A percentile compares a stretch with the other conserved stretches of the same genome.
Conservation (phyloP, 805 yeast species). For the Wickerhamiella azymoides region DNA sequence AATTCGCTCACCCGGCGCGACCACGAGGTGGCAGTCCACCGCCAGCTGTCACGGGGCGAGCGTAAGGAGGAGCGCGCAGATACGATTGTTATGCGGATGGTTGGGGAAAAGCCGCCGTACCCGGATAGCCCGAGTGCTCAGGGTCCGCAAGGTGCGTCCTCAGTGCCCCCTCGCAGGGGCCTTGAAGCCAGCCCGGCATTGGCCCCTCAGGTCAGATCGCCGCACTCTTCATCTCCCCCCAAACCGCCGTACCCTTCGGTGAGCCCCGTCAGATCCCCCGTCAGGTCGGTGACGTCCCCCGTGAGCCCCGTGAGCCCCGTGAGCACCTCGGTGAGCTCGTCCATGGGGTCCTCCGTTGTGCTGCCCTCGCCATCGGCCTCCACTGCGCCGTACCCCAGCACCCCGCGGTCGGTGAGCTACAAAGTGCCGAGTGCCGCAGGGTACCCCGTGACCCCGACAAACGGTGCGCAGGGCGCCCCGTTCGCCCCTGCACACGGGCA, state of each 20-base stretch:
- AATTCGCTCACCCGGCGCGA: slow-evolving; percentile 6
- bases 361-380: not conserved
- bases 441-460: not conserved
- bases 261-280: no score
- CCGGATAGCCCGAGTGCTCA: not conserved
- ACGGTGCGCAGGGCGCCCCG: no score
- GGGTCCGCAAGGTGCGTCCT: no score
- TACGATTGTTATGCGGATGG: not conserved
- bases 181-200: no score
- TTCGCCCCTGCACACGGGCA: no score
- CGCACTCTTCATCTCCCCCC: no score
- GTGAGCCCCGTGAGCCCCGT: no score
- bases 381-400: not conserved
- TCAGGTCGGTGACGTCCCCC: no score
- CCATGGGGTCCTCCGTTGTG: no score
- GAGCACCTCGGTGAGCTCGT: no score
- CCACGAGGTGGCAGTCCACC: slow-evolving; percentile 2
- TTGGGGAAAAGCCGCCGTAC: not conserved
- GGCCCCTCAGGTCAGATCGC: no score
- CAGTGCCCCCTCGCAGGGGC: no score
- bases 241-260: not conserved
- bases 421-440: not conserved
- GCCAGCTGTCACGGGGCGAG: not conserved
- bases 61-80: not conserved
- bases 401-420: not conserved